Percentiles rank a stretch among this genome's conserved stretches.
Evolutionary conservation across 345 rosid species (phyloP).

Genomic region (Alliaria petiolata): DNA sequence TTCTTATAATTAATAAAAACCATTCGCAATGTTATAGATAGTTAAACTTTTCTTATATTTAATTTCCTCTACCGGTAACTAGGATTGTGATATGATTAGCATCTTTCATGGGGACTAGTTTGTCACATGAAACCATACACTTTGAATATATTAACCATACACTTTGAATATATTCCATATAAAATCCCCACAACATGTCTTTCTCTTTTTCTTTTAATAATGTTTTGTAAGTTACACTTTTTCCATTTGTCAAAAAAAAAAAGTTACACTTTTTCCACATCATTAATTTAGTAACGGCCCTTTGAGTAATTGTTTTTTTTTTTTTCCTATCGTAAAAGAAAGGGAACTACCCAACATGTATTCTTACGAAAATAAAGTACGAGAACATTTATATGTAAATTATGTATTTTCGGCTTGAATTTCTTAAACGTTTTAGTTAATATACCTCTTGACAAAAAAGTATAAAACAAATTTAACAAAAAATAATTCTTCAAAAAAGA

Average conservation of each 20-base stretch:
- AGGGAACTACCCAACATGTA: background rate
- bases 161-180: constrained; percentile 23
- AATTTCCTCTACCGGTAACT: background rate
- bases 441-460: background rate
- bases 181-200: background rate
- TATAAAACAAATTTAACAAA: background rate
- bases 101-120: background rate
- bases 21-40: background rate
- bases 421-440: no score
- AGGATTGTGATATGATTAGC: constrained; percentile 21
- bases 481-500: background rate
- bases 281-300: background rate
- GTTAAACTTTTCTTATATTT: background rate
- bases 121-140: constrained; percentile 25
- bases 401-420: no score
- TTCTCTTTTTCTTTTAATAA: constrained; percentile 1
- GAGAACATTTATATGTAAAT: background rate
- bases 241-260: no score
- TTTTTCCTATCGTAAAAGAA: background rate
- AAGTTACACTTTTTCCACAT: no score
- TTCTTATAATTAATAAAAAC: background rate
- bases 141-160: no score
- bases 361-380: background rate
- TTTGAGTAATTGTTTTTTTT: background rate
- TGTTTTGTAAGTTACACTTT: constrained; percentile 16